Conservation (phyloP, 2,329 filamentous ascomycete species). For the Talaromyces albobiverticillius region DNA sequence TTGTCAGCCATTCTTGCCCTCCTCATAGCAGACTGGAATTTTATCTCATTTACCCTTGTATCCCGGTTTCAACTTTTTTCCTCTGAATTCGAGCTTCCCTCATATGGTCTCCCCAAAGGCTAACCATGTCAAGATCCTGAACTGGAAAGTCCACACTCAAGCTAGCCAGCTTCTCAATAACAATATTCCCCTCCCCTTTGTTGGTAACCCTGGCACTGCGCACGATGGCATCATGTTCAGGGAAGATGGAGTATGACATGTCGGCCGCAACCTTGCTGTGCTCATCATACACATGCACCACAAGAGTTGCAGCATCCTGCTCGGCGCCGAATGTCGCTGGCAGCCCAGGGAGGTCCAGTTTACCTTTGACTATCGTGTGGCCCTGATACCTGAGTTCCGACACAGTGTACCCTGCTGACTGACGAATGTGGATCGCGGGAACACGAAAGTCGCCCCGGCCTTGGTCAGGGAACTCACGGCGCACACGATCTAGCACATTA, state of each 20-base stretch:
- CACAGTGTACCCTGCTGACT: constrained; percentile 58
- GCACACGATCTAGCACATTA: constrained; percentile 48
- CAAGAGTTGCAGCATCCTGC: constrained; percentile 57
- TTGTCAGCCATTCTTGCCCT: constrained; percentile 19
- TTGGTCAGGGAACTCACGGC: constrained; percentile 63
- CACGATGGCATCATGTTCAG: constrained; percentile 58
- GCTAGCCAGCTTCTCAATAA: constrained; percentile 57
- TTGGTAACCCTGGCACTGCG: constrained; percentile 63
- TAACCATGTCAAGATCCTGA: constrained; percentile 60
- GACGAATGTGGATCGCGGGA: constrained; percentile 60
- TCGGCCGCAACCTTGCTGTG: constrained; percentile 58
- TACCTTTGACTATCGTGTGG: constrained; percentile 52
- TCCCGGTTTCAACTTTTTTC: constrained; percentile 56
- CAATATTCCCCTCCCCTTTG: constrained; percentile 51
- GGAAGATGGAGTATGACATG: constrained; percentile 63
- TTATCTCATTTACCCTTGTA: constrained; percentile 46
- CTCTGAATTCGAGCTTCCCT: constrained; percentile 56
- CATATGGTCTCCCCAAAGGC: constrained; percentile 62
- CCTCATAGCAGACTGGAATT: no score
- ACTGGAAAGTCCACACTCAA: constrained; percentile 61
- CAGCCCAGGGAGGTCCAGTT: constrained; percentile 55
- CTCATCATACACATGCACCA: constrained; percentile 58
- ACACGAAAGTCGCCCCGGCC: constrained; percentile 62
- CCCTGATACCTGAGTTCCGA: constrained; percentile 59
- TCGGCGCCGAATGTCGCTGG: constrained; percentile 59